Base-by-base conservation (phyloP, 306 rosid genomes). In the Spatholobus suberectus region DNA sequence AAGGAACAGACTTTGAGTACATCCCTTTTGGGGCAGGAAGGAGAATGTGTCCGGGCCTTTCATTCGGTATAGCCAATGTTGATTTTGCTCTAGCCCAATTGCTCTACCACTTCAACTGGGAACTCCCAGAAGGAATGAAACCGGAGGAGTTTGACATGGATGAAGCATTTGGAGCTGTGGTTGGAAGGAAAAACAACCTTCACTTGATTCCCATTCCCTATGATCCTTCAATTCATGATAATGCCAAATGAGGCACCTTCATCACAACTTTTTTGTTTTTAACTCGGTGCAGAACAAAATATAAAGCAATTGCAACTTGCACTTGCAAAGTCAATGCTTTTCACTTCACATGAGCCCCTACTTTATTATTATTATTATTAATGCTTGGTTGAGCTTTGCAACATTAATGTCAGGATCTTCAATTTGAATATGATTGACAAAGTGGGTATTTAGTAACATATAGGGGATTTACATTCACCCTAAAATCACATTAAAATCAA, bases 11-110 rank as follows among this genome's bases (percentile, higher is more conserved):
- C 44, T 82, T 57, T 14, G 71, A 80, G 55, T 80, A 23, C 34
- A 55, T 74, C 3, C 84, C 87, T 14, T 85, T 85, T 75, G 84
- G 87, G 8, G 78, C 74, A 44, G 82, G 87, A 58, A 85, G 84
- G 70, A 85, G 85, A 71, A 59, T 80, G 1, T 79, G 84, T 27
- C 84, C 84, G 1, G 87, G 87, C 20, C 4, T 78, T 15, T 13
- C 71, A 73, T 79, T 85, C 3, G 88, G 76, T 9, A 29, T 78
- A 14, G 84, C 87, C 15, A 84, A 3, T 41, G 27, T 84, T 11
- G 84, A 84, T 38, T 41, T 84, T 66, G 26, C 76, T 72, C 81
- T 84, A 12, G 81, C 77, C 6, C 14, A 17, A 18, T 55, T 78
- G 41, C 63, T 84, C 6, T 65, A 51, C 20, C 84, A 73, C 65